Evolutionary conservation across 2,329 filamentous ascomycete genomes (phyloP).

Genomic region (Ophiostoma montium): DNA sequence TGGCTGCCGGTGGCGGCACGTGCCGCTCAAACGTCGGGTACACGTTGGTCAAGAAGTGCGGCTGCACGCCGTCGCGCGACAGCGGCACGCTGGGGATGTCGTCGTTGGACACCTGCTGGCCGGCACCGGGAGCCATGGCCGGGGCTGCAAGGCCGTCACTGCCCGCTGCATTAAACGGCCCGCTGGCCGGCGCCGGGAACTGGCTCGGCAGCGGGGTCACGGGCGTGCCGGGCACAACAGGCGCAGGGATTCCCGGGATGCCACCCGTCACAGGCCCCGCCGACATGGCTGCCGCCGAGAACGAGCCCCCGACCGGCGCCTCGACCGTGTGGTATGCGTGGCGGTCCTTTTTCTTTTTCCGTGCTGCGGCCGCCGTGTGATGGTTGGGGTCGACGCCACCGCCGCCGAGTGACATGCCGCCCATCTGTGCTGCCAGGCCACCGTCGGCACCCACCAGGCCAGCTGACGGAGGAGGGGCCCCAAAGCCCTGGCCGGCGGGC

Average conservation of each 20-base stretch:
- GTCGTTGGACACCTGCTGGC: slow-evolving; percentile 70
- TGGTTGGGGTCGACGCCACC: slow-evolving; percentile 37
- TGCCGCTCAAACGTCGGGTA: slow-evolving; percentile 95
- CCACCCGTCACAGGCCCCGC: slow-evolving; percentile 17
- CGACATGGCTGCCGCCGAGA: slow-evolving; percentile 44
- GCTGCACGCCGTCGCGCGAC: slow-evolving; percentile 68
- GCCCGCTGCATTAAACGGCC: slow-evolving; percentile 28
- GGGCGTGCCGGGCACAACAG: slow-evolving; percentile 13
- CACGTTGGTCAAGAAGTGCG: slow-evolving; percentile 72
- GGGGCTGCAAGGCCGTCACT: slow-evolving; percentile 24
- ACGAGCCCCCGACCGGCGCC: slow-evolving; percentile 51
- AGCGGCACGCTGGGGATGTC: slow-evolving; percentile 84
- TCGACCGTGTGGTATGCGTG: slow-evolving; percentile 86
- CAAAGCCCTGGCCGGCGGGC: slow-evolving; percentile 12
- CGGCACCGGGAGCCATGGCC: slow-evolving; percentile 42
- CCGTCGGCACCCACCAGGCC: slow-evolving; percentile 24
- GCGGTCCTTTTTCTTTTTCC: slow-evolving; percentile 84
- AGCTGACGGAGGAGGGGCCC: slow-evolving; percentile 16
- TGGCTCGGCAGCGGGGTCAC: slow-evolving; percentile 37
- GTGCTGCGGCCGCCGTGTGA: slow-evolving; percentile 22
- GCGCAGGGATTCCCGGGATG: background rate
- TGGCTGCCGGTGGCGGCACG: slow-evolving; percentile 72
- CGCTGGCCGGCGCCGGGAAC: slow-evolving; percentile 45
- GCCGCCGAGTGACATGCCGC: slow-evolving; percentile 53
- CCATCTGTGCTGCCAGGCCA: slow-evolving; percentile 59